Conservation (phyloP, 768 basidiomycete genomes). For the Amanita phalloides region DNA sequence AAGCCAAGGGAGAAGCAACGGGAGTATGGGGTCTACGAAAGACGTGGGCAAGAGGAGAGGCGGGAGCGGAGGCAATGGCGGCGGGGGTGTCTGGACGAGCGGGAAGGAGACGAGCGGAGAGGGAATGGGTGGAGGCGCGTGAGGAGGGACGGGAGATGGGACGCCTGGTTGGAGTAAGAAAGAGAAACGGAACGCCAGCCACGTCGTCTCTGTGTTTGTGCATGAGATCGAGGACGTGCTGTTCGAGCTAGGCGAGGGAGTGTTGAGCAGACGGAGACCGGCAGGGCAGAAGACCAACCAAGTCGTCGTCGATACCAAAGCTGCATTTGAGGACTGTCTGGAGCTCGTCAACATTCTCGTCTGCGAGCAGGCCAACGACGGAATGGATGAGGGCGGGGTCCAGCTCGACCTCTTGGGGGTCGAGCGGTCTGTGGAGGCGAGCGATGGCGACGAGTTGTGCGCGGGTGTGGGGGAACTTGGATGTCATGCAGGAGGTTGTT, state of each 20-base stretch:
- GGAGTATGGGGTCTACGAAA: slow-evolving; percentile 79
- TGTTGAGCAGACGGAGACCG: slow-evolving; percentile 10
- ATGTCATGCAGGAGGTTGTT: background rate
- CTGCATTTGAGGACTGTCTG: slow-evolving; percentile 63
- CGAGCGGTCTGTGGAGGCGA: slow-evolving; percentile 56
- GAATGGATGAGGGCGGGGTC: slow-evolving; percentile 48
- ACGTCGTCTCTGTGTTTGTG: slow-evolving; percentile 87
- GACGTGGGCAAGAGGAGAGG: slow-evolving; percentile 63
- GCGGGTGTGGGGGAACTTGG: slow-evolving; percentile 71
- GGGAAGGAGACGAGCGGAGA: slow-evolving; percentile 49
- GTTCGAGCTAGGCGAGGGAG: slow-evolving; percentile 50
- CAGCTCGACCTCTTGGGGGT: slow-evolving; percentile 42
- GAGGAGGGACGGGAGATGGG: slow-evolving; percentile 77
- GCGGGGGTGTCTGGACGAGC: slow-evolving; percentile 68
- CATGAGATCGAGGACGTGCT: slow-evolving; percentile 89
- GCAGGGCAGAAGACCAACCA: slow-evolving; percentile 31
- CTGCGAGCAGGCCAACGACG: slow-evolving; percentile 61
- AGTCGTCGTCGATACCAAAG: slow-evolving; percentile 60
- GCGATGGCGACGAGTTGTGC: slow-evolving; percentile 71
- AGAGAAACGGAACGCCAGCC: slow-evolving; percentile 73
- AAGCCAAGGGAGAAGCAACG: slow-evolving; percentile 61
- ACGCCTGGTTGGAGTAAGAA: slow-evolving; percentile 69
- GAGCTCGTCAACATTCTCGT: slow-evolving; percentile 83
- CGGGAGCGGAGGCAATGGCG: slow-evolving; percentile 62
- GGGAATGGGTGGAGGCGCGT: slow-evolving; percentile 64